Conservation (phyloP, 2,329 filamentous ascomycete species). For the Beauveria medogensis region DNA sequence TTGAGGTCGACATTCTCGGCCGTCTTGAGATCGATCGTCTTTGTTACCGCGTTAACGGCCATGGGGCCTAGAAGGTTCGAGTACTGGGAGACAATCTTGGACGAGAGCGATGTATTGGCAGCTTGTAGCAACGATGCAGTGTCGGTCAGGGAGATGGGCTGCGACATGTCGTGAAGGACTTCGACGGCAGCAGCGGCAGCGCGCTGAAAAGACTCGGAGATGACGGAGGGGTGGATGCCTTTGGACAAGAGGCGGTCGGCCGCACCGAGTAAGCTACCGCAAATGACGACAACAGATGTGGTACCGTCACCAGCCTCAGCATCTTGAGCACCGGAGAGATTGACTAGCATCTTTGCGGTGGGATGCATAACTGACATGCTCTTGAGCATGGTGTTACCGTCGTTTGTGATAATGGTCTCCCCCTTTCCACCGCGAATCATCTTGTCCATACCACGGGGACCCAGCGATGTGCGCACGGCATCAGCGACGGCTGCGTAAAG, state of each 20-base stretch:
- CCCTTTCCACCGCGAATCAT: slow-evolving; percentile 98
- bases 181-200: slow-evolving; percentile 83
- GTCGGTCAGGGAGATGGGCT: slow-evolving; percentile 82
- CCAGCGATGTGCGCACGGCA: slow-evolving; percentile 92
- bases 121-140: slow-evolving; percentile 88
- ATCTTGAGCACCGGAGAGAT: slow-evolving; percentile 93
- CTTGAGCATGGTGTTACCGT: slow-evolving; percentile 98
- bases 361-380: slow-evolving; percentile 99
- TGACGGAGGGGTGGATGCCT: slow-evolving; percentile 94
- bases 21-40: slow-evolving; percentile 90
- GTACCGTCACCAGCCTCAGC: slow-evolving; percentile 98
- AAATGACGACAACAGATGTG: slow-evolving; percentile 96
- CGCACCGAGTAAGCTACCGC: slow-evolving; percentile 85
- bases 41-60: slow-evolving; percentile 93
- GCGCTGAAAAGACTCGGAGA: slow-evolving; percentile 95
- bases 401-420: slow-evolving; percentile 98
- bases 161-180: slow-evolving; percentile 90
- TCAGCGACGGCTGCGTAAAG: slow-evolving; percentile 72
- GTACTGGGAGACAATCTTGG: slow-evolving; percentile 97
- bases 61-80: slow-evolving; percentile 92
- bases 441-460: slow-evolving; percentile 97
- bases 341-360: slow-evolving; percentile 98
- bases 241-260: slow-evolving; percentile 86
- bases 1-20: slow-evolving; percentile 94
- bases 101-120: slow-evolving; percentile 92